phyloP scores from a whole-genome alignment of 257 asterid genomes.

The Solanum stenotomum region DNA sequence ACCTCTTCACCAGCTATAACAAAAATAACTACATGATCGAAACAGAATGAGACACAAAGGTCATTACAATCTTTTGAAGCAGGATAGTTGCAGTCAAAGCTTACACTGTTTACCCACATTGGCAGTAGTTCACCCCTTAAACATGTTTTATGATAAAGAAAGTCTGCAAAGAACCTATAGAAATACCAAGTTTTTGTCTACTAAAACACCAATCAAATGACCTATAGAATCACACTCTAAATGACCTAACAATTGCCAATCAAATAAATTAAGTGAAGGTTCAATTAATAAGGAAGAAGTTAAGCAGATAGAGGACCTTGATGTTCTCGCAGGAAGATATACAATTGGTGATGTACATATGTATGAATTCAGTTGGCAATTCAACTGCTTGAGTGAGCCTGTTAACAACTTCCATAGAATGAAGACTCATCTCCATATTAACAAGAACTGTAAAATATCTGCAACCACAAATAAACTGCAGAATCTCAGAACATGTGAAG shows the following conservation, averaged over 20 bases:
- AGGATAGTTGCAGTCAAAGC: neutral
- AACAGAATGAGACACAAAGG: neutral
- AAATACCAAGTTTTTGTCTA: neutral
- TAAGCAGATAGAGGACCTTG: slow-evolving; percentile 43
- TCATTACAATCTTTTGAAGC: neutral
- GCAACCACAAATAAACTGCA: slow-evolving; percentile 16
- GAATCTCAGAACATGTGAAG: neutral
- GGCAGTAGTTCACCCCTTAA: neutral
- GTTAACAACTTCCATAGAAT: slow-evolving; percentile 99
- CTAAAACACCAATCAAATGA: neutral
- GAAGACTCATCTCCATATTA: slow-evolving; percentile 99
- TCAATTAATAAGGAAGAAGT: neutral
- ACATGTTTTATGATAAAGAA: neutral
- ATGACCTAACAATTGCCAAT: neutral
- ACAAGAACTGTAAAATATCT: slow-evolving; percentile 97
- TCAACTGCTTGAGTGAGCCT: slow-evolving; percentile 93
- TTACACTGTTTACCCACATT: neutral
- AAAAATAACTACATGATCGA: neutral
- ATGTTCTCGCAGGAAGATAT: slow-evolving; percentile 88
- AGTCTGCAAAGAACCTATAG: neutral
- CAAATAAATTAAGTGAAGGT: neutral
- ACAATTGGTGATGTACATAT: slow-evolving; percentile 87
- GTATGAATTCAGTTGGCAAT: slow-evolving; percentile 92
- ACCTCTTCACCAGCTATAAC: neutral
- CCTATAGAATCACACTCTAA: neutral